Conservation (phyloP, 2,329 filamentous ascomycete species). For the Xylaria sp. region DNA sequence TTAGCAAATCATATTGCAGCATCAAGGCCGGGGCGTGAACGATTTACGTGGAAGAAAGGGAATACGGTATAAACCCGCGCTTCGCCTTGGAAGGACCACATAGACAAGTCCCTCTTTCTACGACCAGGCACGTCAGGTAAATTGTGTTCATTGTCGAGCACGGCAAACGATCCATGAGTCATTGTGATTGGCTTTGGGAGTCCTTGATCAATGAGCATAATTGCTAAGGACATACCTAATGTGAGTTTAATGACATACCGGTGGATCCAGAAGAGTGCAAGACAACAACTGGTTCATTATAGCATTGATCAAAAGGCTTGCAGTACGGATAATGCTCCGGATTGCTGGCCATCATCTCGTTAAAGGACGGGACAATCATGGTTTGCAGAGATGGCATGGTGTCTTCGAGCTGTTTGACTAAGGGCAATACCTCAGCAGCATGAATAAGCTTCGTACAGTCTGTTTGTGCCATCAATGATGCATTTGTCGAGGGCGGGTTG, state of each 20-base stretch:
- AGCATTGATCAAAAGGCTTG: slow-evolving; percentile 39
- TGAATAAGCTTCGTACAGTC: slow-evolving; percentile 36
- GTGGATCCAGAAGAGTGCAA: slow-evolving; percentile 46
- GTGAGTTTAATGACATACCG: too few relatives aligned
- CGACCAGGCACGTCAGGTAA: slow-evolving; percentile 36
- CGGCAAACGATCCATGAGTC: slow-evolving; percentile 38
- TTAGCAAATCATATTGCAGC: too few relatives aligned
- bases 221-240: too few relatives aligned
- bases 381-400: not conserved
- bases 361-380: slow-evolving; percentile 34
- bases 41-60: slow-evolving; percentile 41
- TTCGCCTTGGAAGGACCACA: slow-evolving; percentile 38
- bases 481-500: slow-evolving; percentile 35
- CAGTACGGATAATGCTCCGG: slow-evolving; percentile 34
- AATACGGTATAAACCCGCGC: slow-evolving; percentile 37
- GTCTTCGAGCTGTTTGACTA: slow-evolving; percentile 26
- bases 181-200: slow-evolving; percentile 39
- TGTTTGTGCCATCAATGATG: slow-evolving; percentile 38
- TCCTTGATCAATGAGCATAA: too few relatives aligned
- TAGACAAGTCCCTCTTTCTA: slow-evolving; percentile 29
- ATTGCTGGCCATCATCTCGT: slow-evolving; percentile 35
- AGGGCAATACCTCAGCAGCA: slow-evolving; percentile 31
- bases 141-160: slow-evolving; percentile 34
- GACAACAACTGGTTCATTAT: slow-evolving; percentile 38
- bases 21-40: too few relatives aligned